Base-by-base conservation (phyloP, 75 land plant genomes). In the Pinus albicaulis region DNA sequence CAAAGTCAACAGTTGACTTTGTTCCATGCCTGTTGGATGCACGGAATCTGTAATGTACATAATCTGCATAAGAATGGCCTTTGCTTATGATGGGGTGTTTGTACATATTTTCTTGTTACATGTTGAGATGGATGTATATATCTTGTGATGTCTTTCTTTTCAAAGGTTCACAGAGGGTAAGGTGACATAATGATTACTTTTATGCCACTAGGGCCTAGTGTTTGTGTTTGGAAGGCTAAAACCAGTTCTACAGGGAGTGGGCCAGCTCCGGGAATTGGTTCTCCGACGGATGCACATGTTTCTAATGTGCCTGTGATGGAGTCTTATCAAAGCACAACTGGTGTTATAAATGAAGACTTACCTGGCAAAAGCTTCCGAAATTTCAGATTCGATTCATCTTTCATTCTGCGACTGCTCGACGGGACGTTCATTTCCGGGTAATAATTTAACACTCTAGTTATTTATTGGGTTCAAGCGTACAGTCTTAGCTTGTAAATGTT, bases 311-410 rank as follows among this genome's bases (percentile, higher is more conserved):
- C 55, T 7, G 56, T 55, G n/a, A 25, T 76, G 2, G 93, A 84
- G 61, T 74, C 55, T 52, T 71, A 74, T 19, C 52, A 80, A 74
- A 34, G 55, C 3, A 78, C 81, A 65, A 64, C 75, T n/a, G 81
- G 57, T 64, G 13, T 52, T 36, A 56, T 80, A 57, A 74, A 59
- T 12, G 88, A 84, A 53, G 77, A 77, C 44, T 74, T 76, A 5
- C 89, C 93, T 26, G 89, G 96, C 20, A 89, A 75, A 59, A 88
- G 92, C 76, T 93, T 93, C 81, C 90, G 94, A 56, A 95, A 82
- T 71, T 95, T 95, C 88, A 86, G 83, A 72, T 91, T 95, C 69
- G 91, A 95, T 74, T 78, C 76, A 10, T 79, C 86, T 12, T 26
- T 48, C 26, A 93, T 95, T 59, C 56, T 95, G 15, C 77, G 82